Conservation (phyloP, 768 basidiomycete genomes). For the Asterophora parasitica region DNA sequence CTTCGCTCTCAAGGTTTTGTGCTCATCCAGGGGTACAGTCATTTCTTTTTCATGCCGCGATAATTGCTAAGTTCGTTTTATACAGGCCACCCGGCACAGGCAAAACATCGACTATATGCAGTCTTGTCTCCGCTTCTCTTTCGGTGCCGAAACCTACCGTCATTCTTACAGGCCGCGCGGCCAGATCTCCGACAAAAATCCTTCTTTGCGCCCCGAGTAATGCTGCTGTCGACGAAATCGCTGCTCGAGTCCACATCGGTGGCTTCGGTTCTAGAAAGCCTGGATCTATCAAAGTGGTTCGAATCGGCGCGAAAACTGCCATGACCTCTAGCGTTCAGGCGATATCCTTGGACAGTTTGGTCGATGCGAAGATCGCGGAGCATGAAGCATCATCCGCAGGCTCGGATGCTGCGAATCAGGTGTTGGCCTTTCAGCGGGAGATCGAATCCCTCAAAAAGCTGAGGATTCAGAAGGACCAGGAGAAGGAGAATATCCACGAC, state of each 20-base stretch:
- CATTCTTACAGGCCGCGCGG: conserved; percentile 47
- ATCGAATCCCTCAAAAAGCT: conserved; percentile 63
- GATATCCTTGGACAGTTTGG: conserved; percentile 80
- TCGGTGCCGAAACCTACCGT: conserved; percentile 56
- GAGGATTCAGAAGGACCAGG: conserved; percentile 53
- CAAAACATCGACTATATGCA: conserved; percentile 97
- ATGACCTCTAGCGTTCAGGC: conserved; percentile 81
- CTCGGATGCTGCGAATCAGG: conserved; percentile 49
- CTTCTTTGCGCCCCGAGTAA: conserved; percentile 97
- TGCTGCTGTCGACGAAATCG: conserved; percentile 96
- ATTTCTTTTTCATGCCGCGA: neutral
- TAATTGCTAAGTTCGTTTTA: neutral
- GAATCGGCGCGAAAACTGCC: conserved; percentile 74
- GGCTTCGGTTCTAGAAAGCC: conserved; percentile 52
- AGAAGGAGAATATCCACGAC: conserved; percentile 52
- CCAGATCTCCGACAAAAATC: conserved; percentile 50
- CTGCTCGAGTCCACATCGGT: conserved; percentile 80
- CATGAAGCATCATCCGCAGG: conserved; percentile 28
- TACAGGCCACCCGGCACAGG: conserved; percentile 93
- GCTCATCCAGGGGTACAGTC: conserved; percentile 86
- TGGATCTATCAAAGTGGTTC: conserved; percentile 74
- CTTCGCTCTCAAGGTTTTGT: conserved; percentile 73
- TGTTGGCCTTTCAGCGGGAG: conserved; percentile 56
- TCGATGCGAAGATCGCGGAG: conserved; percentile 66
- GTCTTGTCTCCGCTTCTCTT: conserved; percentile 81